Conservation (phyloP, 148 eudicot species). For the Vaccinium vitisidaea region DNA sequence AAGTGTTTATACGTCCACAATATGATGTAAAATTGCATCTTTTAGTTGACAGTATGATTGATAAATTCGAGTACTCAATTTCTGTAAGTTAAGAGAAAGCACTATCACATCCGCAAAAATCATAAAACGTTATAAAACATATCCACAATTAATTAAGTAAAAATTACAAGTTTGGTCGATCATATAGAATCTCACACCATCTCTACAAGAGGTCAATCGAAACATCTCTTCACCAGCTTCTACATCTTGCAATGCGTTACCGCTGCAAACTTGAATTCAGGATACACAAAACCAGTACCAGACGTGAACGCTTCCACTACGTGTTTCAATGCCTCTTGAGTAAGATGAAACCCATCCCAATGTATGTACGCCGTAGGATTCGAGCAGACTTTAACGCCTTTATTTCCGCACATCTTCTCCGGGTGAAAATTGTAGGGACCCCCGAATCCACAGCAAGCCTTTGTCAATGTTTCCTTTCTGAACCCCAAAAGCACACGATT, state of each 20-base stretch:
- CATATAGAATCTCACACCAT: neutral
- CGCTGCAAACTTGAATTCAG: neutral
- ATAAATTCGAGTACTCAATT: no score
- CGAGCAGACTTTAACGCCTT: neutral
- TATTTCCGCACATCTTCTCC: neutral
- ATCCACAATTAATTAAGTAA: neutral
- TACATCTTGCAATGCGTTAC: neutral
- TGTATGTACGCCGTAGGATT: neutral
- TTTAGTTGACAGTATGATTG: no score
- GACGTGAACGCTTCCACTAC: neutral
- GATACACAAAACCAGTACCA: neutral
- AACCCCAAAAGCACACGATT: neutral
- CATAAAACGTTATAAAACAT: neutral
- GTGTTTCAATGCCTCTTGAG: neutral
- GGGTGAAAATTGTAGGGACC: neutral
- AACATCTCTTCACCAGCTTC: neutral
- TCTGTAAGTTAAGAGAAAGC: no score
- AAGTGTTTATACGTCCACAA: neutral
- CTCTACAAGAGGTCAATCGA: neutral
- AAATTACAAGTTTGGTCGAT: neutral
- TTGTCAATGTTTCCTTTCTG: neutral
- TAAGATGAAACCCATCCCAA: neutral
- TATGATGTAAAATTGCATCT: no score
- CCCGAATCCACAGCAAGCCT: neutral
- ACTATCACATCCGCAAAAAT: neutral